These are phyloP conservation scores for Acanthamoeba comandoni DNA, from an alignment of 208 protist genomes.

Conservation along the genomic window DNA sequence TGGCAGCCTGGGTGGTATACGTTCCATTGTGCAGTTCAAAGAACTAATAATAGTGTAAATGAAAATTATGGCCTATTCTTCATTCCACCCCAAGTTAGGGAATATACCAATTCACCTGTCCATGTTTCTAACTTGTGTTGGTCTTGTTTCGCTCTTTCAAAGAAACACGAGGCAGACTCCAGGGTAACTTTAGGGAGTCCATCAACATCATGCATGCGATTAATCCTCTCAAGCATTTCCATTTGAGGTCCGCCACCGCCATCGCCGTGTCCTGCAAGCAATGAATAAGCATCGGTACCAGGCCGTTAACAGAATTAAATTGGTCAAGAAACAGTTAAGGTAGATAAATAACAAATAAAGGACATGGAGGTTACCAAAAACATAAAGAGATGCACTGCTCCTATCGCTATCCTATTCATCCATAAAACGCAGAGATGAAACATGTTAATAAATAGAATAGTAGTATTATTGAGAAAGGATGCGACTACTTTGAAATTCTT, in stretches of 20 bases:
- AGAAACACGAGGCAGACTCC: slow-evolving; percentile 78
- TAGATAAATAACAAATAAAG: too few species aligned
- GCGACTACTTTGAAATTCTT: slow-evolving; percentile 83
- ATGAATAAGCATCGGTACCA: too few species aligned
- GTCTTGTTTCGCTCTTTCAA: slow-evolving; percentile 58
- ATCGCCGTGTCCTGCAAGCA: slow-evolving; percentile 87
- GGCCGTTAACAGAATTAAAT: too few species aligned
- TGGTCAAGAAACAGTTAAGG: too few species aligned
- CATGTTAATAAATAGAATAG: neutral
- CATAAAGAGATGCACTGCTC: slow-evolving; percentile 32
- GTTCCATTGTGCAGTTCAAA: slow-evolving; percentile 87
- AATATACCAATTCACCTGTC: slow-evolving; percentile 83
- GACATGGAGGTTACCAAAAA: too few species aligned
- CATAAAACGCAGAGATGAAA: too few species aligned
- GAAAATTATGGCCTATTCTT: too few species aligned
- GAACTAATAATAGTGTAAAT: too few species aligned
- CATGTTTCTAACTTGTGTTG: slow-evolving; percentile 75
- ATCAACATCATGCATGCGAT: slow-evolving; percentile 52
- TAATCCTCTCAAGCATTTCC: slow-evolving; percentile 83
- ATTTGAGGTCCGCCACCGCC: slow-evolving; percentile 86
- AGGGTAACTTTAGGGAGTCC: slow-evolving; percentile 80
- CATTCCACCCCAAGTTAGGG: too few species aligned
- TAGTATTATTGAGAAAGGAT: neutral
- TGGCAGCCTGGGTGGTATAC: slow-evolving; percentile 82
- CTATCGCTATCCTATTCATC: slow-evolving; percentile 9